Percentiles rank a stretch among this genome's conserved stretches.
These are phyloP conservation scores for Epichloe sibirici DNA, from an alignment of 2,329 filamentous ascomycete genomes.

Conservation along the genomic window DNA sequence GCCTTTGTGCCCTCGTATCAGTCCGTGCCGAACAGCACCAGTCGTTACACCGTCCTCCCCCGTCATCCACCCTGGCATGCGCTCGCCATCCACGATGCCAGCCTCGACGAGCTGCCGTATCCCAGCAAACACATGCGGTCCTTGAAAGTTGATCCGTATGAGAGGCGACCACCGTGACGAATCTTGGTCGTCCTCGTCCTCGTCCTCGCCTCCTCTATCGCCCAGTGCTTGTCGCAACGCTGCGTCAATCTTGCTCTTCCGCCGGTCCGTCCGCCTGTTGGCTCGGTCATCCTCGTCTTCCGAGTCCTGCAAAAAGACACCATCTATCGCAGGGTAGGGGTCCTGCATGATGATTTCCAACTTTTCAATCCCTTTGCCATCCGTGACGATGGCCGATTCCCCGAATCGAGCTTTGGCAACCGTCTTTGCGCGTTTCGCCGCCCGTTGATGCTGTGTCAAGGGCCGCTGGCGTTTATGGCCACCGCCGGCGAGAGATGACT, in stretches of 20 bases:
- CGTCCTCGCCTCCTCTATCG: conserved; percentile 12
- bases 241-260: conserved; percentile 24
- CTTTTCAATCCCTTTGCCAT: conserved; percentile 49
- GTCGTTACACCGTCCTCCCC: conserved; percentile 72
- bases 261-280: conserved; percentile 10
- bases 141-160: conserved; percentile 57
- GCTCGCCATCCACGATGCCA: conserved; percentile 61
- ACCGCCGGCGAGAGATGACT: conserved; percentile 16
- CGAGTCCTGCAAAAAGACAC: conserved; percentile 11
- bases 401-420: conserved; percentile 63
- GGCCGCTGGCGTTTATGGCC: conserved; percentile 16
- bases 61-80: conserved; percentile 85
- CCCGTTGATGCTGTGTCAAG: conserved; percentile 17
- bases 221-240: conserved; percentile 19
- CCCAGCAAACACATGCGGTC: conserved; percentile 69
- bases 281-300: conserved; percentile 13
- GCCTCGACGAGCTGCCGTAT: conserved; percentile 65
- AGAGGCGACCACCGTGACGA: conserved; percentile 20
- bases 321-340: conserved; percentile 30
- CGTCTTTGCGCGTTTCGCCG: conserved; percentile 45
- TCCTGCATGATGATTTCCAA: conserved; percentile 50
- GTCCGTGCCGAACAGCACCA: conserved; percentile 54
- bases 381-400: conserved; percentile 38
- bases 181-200: conserved; percentile 15
- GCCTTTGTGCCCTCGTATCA: conserved; percentile 47